Conservation (phyloP, 768 basidiomycete genomes). For the Leucosporidium creatinivorum region DNA sequence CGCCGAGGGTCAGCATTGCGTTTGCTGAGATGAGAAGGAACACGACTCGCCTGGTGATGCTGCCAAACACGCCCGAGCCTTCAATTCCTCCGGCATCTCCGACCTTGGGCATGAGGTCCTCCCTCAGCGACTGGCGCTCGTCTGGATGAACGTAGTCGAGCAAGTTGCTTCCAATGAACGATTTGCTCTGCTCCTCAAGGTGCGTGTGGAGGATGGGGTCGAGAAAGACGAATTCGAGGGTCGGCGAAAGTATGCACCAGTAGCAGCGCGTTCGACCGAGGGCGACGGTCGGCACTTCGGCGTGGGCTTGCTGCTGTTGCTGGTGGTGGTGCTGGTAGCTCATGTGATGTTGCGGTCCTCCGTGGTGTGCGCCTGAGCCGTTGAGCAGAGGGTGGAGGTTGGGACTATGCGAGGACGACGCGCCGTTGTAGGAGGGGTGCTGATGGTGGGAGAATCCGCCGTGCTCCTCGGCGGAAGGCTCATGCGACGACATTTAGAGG, state of each 20-base stretch:
- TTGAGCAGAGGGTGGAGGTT: no score
- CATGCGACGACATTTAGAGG: no score
- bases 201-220: constrained; percentile 33
- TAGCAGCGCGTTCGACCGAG: constrained; percentile 35
- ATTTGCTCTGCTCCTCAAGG: constrained; percentile 15
- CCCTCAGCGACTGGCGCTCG: constrained; percentile 18
- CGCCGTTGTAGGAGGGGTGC: no score
- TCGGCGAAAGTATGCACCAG: constrained; percentile 35
- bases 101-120: constrained; percentile 20
- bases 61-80: constrained; percentile 33
- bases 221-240: constrained; percentile 34
- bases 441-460: no score
- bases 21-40: background rate
- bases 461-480: no score
- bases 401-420: no score
- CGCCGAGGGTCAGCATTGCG: background rate
- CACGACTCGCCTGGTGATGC: constrained; percentile 33
- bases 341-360: no score
- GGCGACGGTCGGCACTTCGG: background rate
- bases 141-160: constrained; percentile 37
- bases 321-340: no score
- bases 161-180: constrained; percentile 26
- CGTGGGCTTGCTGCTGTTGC: no score
- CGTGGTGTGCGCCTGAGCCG: no score
- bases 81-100: constrained; percentile 23